These are phyloP conservation scores for Magnusiomyces clavatus DNA, from an alignment of 1,139 yeast genomes.

Conservation along the genomic window DNA sequence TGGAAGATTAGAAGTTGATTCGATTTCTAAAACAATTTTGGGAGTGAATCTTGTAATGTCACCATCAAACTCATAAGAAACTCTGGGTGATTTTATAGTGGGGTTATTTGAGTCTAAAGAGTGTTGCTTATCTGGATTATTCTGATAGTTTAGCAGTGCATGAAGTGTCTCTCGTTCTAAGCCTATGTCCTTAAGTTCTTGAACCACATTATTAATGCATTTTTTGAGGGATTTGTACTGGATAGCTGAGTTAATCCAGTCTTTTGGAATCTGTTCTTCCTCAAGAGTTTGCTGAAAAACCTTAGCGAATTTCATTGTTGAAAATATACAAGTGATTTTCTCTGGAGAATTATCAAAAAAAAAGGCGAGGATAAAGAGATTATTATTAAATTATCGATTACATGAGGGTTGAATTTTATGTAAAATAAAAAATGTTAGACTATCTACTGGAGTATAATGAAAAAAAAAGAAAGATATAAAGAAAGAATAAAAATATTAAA, in stretches of 20 bases:
- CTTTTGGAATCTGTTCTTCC: constrained; percentile 56
- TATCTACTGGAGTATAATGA: too few relatives aligned
- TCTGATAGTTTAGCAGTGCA: constrained; percentile 32
- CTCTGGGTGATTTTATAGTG: constrained; percentile 10
- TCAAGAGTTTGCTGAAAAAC: constrained; percentile 54
- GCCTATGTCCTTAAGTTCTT: constrained; percentile 37
- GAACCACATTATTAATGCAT: constrained; percentile 53
- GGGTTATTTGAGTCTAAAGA: too few relatives aligned
- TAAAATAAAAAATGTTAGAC: too few relatives aligned
- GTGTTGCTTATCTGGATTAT: too few relatives aligned
- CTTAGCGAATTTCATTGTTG: constrained; percentile 63
- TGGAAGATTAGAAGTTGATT: constrained; percentile 16
- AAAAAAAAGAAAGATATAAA: too few relatives aligned
- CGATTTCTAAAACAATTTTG: constrained; percentile 20
- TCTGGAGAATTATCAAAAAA: too few relatives aligned
- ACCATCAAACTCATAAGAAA: constrained; percentile 24
- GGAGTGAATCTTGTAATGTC: constrained; percentile 20
- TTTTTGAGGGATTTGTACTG: constrained; percentile 66
- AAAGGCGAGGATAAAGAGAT: too few relatives aligned
- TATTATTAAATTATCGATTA: too few relatives aligned
- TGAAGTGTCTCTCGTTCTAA: constrained; percentile 42
- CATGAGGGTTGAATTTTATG: too few relatives aligned
- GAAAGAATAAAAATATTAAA: too few relatives aligned
- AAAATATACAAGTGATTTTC: not conserved
- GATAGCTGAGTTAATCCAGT: constrained; percentile 63